Conservation (phyloP, 768 basidiomycete genomes). For the Termitomyces sp. region DNA sequence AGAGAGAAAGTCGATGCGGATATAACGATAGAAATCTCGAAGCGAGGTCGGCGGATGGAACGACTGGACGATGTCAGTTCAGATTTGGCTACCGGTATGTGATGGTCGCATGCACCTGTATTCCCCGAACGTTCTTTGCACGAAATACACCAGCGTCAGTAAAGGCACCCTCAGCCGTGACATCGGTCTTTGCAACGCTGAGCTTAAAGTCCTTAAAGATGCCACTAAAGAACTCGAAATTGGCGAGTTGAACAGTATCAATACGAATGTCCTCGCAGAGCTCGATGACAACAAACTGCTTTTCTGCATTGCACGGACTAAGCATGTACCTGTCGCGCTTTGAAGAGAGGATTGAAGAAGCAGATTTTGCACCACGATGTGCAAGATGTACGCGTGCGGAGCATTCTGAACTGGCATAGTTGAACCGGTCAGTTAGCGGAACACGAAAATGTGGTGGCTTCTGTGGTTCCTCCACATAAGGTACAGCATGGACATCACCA, state of each 20-base stretch:
- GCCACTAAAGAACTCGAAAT: constrained; percentile 97
- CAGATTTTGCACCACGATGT: constrained; percentile 76
- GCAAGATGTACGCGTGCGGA: constrained; percentile 87
- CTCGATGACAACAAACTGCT: constrained; percentile 87
- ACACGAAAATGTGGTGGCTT: constrained; percentile 53
- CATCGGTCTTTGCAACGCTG: constrained; percentile 80
- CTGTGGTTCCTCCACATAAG: constrained; percentile 24
- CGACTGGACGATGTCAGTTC: constrained; percentile 35
- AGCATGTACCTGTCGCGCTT: constrained; percentile 97
- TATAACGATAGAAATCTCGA: constrained; percentile 85
- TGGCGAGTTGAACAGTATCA: constrained; percentile 93
- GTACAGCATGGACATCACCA: constrained; percentile 13
- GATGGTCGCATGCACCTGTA: constrained; percentile 59
- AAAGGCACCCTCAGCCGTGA: constrained; percentile 58
- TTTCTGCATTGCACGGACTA: constrained; percentile 67
- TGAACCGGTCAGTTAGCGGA: constrained; percentile 83
- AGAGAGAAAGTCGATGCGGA: constrained; percentile 90
- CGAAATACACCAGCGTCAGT: constrained; percentile 68
- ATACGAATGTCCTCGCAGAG: constrained; percentile 97
- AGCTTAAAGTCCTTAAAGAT: constrained; percentile 91
- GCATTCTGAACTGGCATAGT: constrained; percentile 91
- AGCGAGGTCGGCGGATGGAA: constrained; percentile 74
- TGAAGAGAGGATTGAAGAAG: constrained; percentile 77
- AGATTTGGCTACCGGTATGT: background rate
- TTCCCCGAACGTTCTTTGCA: constrained; percentile 87